Evolutionary conservation across 768 basidiomycete genomes (phyloP).

Genomic region (Pholiota microspora): DNA sequence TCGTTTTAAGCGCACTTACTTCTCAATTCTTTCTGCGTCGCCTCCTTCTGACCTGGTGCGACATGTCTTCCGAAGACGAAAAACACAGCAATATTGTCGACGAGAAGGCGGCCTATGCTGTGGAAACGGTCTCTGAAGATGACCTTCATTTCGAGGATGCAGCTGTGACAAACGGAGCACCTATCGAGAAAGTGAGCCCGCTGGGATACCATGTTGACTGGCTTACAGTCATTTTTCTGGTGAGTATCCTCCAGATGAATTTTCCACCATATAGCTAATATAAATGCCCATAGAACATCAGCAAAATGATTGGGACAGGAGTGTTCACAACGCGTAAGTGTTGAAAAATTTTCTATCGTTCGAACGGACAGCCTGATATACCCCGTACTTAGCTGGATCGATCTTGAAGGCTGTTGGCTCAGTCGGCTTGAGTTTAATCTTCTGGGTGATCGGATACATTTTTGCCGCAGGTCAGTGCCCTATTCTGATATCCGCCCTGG

Average conservation of each 20-base stretch:
- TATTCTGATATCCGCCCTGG: not conserved
- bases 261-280: not conserved
- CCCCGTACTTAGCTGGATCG: slow-evolving; percentile 35
- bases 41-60: not conserved
- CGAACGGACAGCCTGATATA: not conserved
- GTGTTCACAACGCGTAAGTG: slow-evolving; percentile 30
- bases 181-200: slow-evolving; percentile 32
- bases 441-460: slow-evolving; percentile 38
- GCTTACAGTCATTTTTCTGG: slow-evolving; percentile 25
- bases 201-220: slow-evolving; percentile 34
- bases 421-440: slow-evolving; percentile 36
- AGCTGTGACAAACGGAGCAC: slow-evolving; percentile 26
- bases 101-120: slow-evolving; percentile 13
- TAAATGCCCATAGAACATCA: slow-evolving; percentile 24
- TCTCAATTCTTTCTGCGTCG: not conserved
- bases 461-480: slow-evolving; percentile 30
- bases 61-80: slow-evolving; percentile 18
- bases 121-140: slow-evolving; percentile 15
- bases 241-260: not conserved
- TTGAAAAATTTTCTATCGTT: not conserved
- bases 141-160: slow-evolving; percentile 25
- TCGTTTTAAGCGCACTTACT: not conserved
- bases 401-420: slow-evolving; percentile 36
- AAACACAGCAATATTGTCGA: slow-evolving; percentile 6
- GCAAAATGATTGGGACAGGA: slow-evolving; percentile 39